Base-by-base conservation (phyloP, 495 filamentous ascomycete genomes). In the Penicillium roqueforti region DNA sequence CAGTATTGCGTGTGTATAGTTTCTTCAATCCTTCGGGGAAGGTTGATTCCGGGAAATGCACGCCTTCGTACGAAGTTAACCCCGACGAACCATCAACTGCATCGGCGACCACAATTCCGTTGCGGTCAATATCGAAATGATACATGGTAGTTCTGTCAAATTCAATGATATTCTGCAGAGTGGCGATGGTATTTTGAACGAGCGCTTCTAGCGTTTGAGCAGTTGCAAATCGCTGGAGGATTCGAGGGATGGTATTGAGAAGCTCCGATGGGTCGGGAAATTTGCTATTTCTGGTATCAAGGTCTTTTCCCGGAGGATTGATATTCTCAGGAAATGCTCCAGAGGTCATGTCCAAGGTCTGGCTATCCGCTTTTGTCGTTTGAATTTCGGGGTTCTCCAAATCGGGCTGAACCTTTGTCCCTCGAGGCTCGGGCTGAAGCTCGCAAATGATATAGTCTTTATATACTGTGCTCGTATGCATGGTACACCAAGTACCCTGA, bases 121-220 rank as follows among this genome's bases (percentile, higher is more conserved):
- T 92, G 68, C 83, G 87, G 8, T 74, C 60, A 19, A 80, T 69
- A 62, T 96, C 89, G 58, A 96, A 95, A 64, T 92, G 88, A 62
- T 93, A 95, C 29, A 96, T 78, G 81, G 92, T 93, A 19, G 91
- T 85, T 9, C 89, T 85, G 60, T 95, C 86, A 61, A 95, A 95
- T 0, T 86, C 84, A 0, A 87, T 88, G 34, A 95, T 62, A 50
- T 90, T 84, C 59, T 92, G 91, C 19, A 93, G 74, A 5, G 71
- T 51, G 6, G 23, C 28, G 4, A 59, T 48, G 19, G 47, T 42
- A 13, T 55, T 18, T 13, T 60, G 38, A 22, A 66, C 29, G 20
- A 70, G 51, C 0, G 8, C 22, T 10, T 87, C 84, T 7, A 93
- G 71, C 52, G 78, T 83, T 26, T 83, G 76, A 7, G 89, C 85